Percentiles rank a stretch among this genome's conserved stretches.
Conservation (phyloP, 495 filamentous ascomycete species). For the Xylaria castorea region DNA sequence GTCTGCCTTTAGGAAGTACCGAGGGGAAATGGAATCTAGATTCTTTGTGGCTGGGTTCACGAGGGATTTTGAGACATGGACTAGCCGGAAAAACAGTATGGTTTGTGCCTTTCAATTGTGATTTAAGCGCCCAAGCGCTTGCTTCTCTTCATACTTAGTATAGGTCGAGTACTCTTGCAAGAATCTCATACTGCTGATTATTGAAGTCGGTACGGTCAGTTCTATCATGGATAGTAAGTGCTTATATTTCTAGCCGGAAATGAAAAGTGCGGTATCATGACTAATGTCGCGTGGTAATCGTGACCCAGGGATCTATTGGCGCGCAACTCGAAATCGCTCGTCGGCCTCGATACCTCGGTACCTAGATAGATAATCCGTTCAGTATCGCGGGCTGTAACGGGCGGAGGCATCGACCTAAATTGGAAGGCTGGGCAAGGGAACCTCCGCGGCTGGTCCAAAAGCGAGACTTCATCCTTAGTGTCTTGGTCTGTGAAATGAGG, state of each 20-base stretch:
- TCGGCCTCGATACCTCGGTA: no score
- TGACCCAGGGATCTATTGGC: no score
- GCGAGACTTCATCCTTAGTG: neutral
- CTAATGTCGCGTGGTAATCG: neutral
- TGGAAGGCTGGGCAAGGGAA: neutral
- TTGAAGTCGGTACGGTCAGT: neutral
- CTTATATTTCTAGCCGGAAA: no score
- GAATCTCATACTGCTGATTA: neutral
- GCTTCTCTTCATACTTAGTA: neutral
- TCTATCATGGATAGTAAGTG: neutral
- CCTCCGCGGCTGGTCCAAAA: neutral
- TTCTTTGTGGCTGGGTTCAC: neutral
- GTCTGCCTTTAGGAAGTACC: neutral
- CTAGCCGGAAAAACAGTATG: neutral
- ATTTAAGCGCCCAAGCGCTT: neutral
- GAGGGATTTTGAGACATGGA: constrained; percentile 3
- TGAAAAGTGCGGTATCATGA: neutral
- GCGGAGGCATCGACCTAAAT: neutral
- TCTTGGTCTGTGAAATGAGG: neutral
- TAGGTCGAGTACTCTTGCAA: neutral
- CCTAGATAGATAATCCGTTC: neutral
- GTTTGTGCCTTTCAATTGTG: neutral
- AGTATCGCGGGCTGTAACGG: neutral
- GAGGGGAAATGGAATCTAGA: neutral
- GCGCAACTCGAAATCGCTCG: no score